phyloP scores from a whole-genome alignment of 2,329 filamentous ascomycete species.

The Malbranchea zuffiana region DNA sequence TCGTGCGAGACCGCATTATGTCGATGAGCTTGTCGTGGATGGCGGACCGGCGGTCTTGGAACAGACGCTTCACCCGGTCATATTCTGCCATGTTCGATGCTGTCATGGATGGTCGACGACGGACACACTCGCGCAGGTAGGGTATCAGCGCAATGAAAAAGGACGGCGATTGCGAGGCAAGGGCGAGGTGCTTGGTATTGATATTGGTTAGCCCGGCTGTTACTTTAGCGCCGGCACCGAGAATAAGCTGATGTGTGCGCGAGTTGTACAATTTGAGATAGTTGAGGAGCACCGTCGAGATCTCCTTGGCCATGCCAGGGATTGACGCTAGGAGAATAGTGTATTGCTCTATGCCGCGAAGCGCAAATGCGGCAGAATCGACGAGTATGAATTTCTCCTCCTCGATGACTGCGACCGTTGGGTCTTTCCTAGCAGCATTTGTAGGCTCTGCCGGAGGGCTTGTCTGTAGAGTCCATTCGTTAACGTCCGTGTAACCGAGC shows the following conservation, averaged over 20 bases:
- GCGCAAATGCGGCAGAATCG: constrained; percentile 33
- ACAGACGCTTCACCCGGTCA: constrained; percentile 40
- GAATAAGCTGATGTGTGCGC: constrained; percentile 39
- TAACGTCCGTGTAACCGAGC: constrained; percentile 40
- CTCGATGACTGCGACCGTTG: constrained; percentile 36
- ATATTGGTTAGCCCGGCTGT: constrained; percentile 42
- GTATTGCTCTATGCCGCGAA: constrained; percentile 38
- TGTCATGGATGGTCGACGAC: constrained; percentile 31
- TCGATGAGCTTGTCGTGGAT: constrained; percentile 46
- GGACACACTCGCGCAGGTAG: constrained; percentile 41
- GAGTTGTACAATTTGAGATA: constrained; percentile 44
- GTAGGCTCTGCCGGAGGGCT: constrained; percentile 17
- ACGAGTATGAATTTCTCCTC: constrained; percentile 40
- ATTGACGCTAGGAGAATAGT: constrained; percentile 37
- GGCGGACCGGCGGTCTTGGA: constrained; percentile 40
- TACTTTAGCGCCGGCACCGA: constrained; percentile 42
- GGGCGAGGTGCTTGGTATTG: constrained; percentile 42
- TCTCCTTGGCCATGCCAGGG: constrained; percentile 38
- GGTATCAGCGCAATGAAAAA: constrained; percentile 41
- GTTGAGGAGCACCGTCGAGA: constrained; percentile 37
- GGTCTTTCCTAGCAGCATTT: constrained; percentile 23
- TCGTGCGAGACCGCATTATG: constrained; percentile 38
- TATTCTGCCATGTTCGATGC: constrained; percentile 34
- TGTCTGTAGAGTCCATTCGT: constrained; percentile 4
- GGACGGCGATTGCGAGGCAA: constrained; percentile 39